Conservation (phyloP, 495 filamentous ascomycete species). For the Aspergillus carlsbadensis region DNA sequence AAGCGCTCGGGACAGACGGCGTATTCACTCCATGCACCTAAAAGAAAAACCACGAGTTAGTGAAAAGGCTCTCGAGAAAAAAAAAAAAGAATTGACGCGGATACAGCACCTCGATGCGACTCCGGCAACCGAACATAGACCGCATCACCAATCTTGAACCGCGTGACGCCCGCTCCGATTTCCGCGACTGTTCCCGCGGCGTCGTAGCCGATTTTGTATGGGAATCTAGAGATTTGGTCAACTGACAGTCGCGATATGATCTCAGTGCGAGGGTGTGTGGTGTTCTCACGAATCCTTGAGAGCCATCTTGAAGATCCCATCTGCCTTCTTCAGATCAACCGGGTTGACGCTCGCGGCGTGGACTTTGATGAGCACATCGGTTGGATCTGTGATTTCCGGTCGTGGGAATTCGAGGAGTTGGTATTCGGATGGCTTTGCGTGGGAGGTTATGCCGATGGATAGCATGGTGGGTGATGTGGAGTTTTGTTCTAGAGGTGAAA, state of each 20-base stretch:
- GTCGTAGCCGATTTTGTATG: constrained; percentile 45
- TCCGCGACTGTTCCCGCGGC: constrained; percentile 46
- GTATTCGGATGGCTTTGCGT: too few species aligned
- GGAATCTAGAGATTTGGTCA: constrained; percentile 29
- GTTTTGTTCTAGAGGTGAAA: too few species aligned
- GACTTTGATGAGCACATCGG: constrained; percentile 48
- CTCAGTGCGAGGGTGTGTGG: too few species aligned
- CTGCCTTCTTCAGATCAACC: constrained; percentile 50
- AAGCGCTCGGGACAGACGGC: constrained; percentile 32
- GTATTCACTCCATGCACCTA: constrained; percentile 39
- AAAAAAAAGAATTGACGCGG: too few species aligned
- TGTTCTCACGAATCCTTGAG: constrained; percentile 22
- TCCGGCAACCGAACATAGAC: constrained; percentile 44
- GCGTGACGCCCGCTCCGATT: constrained; percentile 39
- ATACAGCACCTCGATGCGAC: constrained; percentile 22
- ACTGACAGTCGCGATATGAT: too few species aligned
- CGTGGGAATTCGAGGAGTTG: too few species aligned
- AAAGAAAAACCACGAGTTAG: neutral
- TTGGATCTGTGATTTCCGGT: too few species aligned
- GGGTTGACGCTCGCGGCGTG: constrained; percentile 50
- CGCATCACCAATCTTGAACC: constrained; percentile 49
- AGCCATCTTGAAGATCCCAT: constrained; percentile 27
- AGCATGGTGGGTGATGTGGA: too few species aligned
- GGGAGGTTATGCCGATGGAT: too few species aligned
- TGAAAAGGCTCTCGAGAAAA: neutral